Evolutionary conservation across 257 asterid species (phyloP), one percentile per base, ranked within the genome.

Genomic region (Rauvolfia tetraphylla): DNA sequence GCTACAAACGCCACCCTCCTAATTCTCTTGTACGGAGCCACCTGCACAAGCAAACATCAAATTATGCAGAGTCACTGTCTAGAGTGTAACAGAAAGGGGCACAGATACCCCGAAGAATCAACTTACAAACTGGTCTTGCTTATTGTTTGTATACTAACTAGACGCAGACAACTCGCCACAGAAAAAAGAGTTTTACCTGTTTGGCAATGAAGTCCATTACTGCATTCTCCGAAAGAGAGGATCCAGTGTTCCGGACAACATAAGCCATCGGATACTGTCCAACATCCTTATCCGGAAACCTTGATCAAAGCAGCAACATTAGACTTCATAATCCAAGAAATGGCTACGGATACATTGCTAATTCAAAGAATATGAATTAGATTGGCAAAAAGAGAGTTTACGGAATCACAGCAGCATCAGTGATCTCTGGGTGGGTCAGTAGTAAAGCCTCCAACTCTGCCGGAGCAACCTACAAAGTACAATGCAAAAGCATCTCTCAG

Each of bases 211-310:
- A 94, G 29, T 88, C 89, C 93, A 89, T 90, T 34, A 92, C 82
- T 73, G 71, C 90, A 3, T 29, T 76, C 76, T 76, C 95, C 44
- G 98, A 81, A 61, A 87, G 7, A 3, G 80, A 36, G 56, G 88
- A 82, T 61, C 85, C 92, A 27, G 79, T 34, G 75, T 81, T 89
- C 11, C 97, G 80, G 9, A 94, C 97, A 38, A 94, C 93, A 59
- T 85, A 94, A 18, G 97, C 98, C 97, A 92, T 92, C 10, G 97
- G 98, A 83, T 83, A 82, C 72, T 94, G 96, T 46, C 98, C 98
- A 1, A 85, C 97, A 20, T 81, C 89, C 77, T 86, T 79, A 74
- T 89, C 95, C 0, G 98, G 98, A 83, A 94, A 89, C 89, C 98
- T 94, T 75, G 53, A 39, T 34, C 11, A 44, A 12, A 33, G 13